Evolutionary conservation across 495 filamentous ascomycete genomes (phyloP).

Genomic region (Hypoxylon crocopeplum): DNA sequence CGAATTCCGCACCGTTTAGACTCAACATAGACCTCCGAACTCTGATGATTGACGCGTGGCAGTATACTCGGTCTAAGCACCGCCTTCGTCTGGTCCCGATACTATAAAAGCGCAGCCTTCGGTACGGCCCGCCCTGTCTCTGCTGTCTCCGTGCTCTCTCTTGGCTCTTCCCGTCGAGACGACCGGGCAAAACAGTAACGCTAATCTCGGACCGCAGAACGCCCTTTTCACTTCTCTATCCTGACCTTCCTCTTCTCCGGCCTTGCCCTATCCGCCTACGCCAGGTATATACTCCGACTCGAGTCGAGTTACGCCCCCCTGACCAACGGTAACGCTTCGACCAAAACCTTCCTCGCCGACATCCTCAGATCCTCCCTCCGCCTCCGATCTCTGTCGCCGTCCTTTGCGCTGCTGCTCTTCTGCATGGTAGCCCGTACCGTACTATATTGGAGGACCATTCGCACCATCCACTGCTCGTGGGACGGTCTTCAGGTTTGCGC

Average conservation of each 20-base stretch:
- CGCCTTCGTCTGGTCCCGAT: slow-evolving; percentile 31
- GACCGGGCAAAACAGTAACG: background rate
- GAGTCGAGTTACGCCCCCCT: slow-evolving; percentile 8
- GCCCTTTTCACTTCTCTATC: slow-evolving; percentile 39
- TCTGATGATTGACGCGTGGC: slow-evolving; percentile 1
- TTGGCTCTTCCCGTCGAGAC: background rate
- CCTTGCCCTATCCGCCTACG: slow-evolving; percentile 25
- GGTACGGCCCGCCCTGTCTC: slow-evolving; percentile 22
- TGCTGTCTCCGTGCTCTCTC: background rate
- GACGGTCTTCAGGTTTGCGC: slow-evolving; percentile 39
- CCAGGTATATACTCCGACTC: slow-evolving; percentile 18
- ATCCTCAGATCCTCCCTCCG: slow-evolving; percentile 21
- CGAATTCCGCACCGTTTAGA: background rate
- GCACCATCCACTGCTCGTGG: slow-evolving; percentile 43
- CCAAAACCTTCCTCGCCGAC: slow-evolving; percentile 17
- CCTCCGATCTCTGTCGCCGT: slow-evolving; percentile 13
- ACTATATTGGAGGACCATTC: slow-evolving; percentile 35
- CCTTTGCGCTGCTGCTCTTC: slow-evolving; percentile 28
- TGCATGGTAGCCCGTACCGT: slow-evolving; percentile 30
- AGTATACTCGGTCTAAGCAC: slow-evolving; percentile 26
- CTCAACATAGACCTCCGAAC: background rate
- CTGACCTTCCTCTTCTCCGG: slow-evolving; percentile 27
- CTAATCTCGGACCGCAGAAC: slow-evolving; percentile 26
- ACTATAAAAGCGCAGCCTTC: slow-evolving; percentile 36
- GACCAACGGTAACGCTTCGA: background rate